These are phyloP conservation scores for Fusarium sp. DNA, from an alignment of 2,329 filamentous ascomycete genomes.

Conservation along the genomic window DNA sequence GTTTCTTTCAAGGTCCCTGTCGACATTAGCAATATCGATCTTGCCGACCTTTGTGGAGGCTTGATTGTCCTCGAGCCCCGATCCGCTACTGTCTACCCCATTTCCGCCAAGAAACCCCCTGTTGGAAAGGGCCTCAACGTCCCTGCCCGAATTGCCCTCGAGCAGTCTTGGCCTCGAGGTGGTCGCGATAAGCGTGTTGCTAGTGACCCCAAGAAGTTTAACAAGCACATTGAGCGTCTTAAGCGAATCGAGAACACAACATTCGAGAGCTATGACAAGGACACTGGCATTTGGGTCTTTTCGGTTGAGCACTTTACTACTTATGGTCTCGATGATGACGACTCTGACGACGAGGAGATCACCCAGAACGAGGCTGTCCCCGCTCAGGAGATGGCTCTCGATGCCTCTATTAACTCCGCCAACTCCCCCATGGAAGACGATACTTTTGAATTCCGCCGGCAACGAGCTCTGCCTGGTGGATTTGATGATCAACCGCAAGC, in stretches of 20 bases:
- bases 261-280: constrained; percentile 83
- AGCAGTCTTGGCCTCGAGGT: constrained; percentile 90
- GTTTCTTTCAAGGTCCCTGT: constrained; percentile 86
- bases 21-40: constrained; percentile 82
- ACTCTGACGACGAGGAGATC: constrained; percentile 69
- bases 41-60: constrained; percentile 82
- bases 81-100: constrained; percentile 88
- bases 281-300: constrained; percentile 91
- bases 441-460: constrained; percentile 68
- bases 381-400: constrained; percentile 45
- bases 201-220: constrained; percentile 72
- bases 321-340: constrained; percentile 86
- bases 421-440: constrained; percentile 63
- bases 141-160: constrained; percentile 85
- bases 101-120: constrained; percentile 81
- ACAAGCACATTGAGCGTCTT: constrained; percentile 86
- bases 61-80: constrained; percentile 84
- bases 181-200: constrained; percentile 68
- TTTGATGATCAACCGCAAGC: constrained; percentile 75
- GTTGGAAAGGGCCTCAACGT: constrained; percentile 92
- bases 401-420: constrained; percentile 40
- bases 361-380: constrained; percentile 13
- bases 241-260: constrained; percentile 83
- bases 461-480: constrained; percentile 77
- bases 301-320: constrained; percentile 96